These are phyloP conservation scores for Skeletonema menzelii DNA, from an alignment of 108 stramenopile species.

Conservation along the genomic window DNA sequence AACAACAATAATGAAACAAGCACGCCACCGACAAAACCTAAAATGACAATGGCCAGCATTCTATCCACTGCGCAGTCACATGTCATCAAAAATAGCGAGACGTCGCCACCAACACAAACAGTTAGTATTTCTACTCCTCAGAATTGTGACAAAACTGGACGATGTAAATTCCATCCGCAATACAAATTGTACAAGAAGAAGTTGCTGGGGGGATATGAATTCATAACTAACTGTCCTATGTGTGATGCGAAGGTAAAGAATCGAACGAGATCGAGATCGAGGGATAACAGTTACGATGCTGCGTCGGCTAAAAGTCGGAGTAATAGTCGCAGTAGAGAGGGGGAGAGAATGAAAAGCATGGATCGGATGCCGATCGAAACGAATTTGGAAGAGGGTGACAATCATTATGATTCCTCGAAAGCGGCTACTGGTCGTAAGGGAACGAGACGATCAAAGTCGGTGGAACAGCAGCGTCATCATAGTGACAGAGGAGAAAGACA, in stretches of 20 bases:
- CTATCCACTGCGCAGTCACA: not conserved
- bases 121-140: not conserved
- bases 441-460: not conserved
- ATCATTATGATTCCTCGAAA: not conserved
- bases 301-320: not conserved
- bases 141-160: not conserved
- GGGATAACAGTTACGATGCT: not conserved
- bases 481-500: not conserved
- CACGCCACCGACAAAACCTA: not conserved
- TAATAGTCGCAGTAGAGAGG: not conserved
- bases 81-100: not conserved
- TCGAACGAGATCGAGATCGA: not conserved
- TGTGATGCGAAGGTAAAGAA: not conserved
- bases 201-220: slow-evolving; percentile 4
- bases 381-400: not conserved
- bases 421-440: not conserved
- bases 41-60: not conserved
- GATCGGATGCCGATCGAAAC: not conserved
- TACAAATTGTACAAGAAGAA: slow-evolving; percentile 9
- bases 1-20: too few relatives aligned
- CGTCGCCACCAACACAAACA: not conserved
- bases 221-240: not conserved
- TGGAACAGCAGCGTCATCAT: not conserved
- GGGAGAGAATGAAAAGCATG: not conserved
- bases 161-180: not conserved